These are phyloP conservation scores for Trapa incisa DNA, from an alignment of 345 rosid genomes.

Conservation along the genomic window DNA sequence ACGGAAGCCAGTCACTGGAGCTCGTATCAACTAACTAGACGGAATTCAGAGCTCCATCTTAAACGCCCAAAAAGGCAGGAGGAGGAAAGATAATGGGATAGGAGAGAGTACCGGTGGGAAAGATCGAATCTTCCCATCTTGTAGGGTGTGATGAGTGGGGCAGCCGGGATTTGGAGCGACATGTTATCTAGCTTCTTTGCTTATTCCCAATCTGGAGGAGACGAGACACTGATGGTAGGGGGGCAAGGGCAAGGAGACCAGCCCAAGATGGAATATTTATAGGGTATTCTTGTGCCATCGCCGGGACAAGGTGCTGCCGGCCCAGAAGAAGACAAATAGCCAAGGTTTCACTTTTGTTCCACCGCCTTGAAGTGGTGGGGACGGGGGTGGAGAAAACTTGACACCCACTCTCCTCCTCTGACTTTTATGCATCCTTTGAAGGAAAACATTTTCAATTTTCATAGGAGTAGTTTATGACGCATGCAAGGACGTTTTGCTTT, in stretches of 20 bases:
- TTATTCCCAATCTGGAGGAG: not conserved
- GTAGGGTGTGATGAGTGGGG: slow-evolving; percentile 26
- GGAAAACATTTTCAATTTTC: not conserved
- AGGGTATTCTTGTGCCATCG: not conserved
- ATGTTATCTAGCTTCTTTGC: not conserved
- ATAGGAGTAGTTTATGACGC: not conserved
- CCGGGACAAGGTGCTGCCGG: not conserved
- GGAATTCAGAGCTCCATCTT: not conserved
- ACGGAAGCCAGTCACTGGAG: not conserved
- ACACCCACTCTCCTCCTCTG: not conserved
- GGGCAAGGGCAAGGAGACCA: not conserved
- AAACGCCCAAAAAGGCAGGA: not conserved
- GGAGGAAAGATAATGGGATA: not conserved
- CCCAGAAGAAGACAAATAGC: not conserved
- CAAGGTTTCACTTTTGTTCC: not conserved
- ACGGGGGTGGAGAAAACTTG: not conserved
- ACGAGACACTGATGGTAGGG: not conserved
- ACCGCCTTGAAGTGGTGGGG: not conserved
- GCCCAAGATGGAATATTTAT: not conserved
- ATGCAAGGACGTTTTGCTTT: not conserved
- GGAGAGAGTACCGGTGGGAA: slow-evolving; percentile 19
- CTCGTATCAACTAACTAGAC: not conserved
- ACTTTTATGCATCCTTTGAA: not conserved
- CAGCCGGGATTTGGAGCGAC: not conserved
- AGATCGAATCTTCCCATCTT: slow-evolving; percentile 24